Evolutionary conservation across 148 eudicot species (phyloP).

Genomic region (Arbutus unedo): DNA sequence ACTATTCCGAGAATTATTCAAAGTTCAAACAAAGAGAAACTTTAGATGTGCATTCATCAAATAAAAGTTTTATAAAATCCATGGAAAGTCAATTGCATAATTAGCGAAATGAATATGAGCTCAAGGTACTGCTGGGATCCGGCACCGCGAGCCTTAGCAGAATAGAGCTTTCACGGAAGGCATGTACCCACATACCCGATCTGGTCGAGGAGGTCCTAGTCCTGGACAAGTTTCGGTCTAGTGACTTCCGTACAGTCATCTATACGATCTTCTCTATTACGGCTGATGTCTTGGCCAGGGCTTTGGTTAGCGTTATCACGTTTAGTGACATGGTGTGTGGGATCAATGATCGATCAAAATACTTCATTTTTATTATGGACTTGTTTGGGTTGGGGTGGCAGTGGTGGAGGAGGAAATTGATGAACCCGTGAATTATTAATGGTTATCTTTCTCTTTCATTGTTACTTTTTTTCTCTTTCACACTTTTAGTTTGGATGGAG

Average conservation of each 20-base stretch:
- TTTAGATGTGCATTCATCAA: neutral
- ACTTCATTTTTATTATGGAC: neutral
- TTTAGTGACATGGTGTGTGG: slow-evolving; percentile 59
- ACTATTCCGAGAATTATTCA: neutral
- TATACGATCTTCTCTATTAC: slow-evolving; percentile 87
- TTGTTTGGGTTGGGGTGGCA: neutral
- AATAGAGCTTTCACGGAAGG: slow-evolving; percentile 77
- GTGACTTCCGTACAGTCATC: slow-evolving; percentile 89
- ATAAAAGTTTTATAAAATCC: neutral
- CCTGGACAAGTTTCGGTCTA: slow-evolving; percentile 82
- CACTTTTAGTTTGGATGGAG: too few species aligned
- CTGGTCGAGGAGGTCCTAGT: slow-evolving; percentile 75
- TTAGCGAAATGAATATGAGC: neutral
- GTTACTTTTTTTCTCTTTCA: too few species aligned
- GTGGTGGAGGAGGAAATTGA: neutral
- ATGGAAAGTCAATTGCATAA: neutral
- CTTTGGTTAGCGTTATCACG: slow-evolving; percentile 89
- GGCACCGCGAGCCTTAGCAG: slow-evolving; percentile 64
- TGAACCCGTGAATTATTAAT: too few species aligned
- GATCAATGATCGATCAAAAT: neutral
- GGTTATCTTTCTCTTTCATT: too few species aligned
- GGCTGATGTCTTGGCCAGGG: slow-evolving; percentile 87
- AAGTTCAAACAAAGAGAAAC: neutral
- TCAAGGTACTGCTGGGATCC: slow-evolving; percentile 55
- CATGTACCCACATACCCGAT: slow-evolving; percentile 94